Evolutionary conservation across 1,284 basidiomycete species (phyloP).

Genomic region (Vanrija sp.): DNA sequence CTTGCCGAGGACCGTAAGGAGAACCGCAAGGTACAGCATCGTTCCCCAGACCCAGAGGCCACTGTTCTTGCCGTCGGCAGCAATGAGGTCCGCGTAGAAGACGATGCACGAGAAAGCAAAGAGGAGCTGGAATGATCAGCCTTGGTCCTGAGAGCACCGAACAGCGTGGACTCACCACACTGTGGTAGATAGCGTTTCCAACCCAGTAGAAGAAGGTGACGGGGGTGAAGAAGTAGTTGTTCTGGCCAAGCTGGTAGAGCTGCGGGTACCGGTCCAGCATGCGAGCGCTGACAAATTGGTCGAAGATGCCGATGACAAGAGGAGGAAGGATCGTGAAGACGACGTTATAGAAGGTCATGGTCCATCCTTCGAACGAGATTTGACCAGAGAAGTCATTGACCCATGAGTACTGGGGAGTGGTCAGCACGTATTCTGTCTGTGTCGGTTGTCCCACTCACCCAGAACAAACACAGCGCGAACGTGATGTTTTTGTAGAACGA

Average conservation of each 20-base stretch:
- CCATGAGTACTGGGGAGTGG: constrained; percentile 74
- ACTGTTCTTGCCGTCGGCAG: constrained; percentile 70
- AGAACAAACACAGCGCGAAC: constrained; percentile 96
- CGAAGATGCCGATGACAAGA: constrained; percentile 93
- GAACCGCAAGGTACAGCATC: constrained; percentile 83
- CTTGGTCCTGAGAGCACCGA: background rate
- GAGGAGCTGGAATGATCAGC: constrained; percentile 58
- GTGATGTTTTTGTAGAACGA: constrained; percentile 97
- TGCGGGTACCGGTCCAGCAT: constrained; percentile 97
- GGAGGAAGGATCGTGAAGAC: constrained; percentile 93
- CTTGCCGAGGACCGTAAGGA: constrained; percentile 94
- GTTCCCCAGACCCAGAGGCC: constrained; percentile 99
- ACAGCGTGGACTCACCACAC: constrained; percentile 60
- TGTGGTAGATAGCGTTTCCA: constrained; percentile 88
- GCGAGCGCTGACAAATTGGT: constrained; percentile 94
- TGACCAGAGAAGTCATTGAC: constrained; percentile 99
- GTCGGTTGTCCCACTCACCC: constrained; percentile 57
- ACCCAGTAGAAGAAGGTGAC: constrained; percentile 95
- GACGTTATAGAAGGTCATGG: constrained; percentile 88
- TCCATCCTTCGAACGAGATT: constrained; percentile 98
- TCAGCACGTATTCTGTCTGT: background rate
- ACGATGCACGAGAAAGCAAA: constrained; percentile 84
- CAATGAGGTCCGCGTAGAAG: constrained; percentile 87
- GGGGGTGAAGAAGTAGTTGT: constrained; percentile 86
- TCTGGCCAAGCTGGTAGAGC: constrained; percentile 86